Conservation (phyloP, 331 rosid genomes). For the Quercus phellos region DNA sequence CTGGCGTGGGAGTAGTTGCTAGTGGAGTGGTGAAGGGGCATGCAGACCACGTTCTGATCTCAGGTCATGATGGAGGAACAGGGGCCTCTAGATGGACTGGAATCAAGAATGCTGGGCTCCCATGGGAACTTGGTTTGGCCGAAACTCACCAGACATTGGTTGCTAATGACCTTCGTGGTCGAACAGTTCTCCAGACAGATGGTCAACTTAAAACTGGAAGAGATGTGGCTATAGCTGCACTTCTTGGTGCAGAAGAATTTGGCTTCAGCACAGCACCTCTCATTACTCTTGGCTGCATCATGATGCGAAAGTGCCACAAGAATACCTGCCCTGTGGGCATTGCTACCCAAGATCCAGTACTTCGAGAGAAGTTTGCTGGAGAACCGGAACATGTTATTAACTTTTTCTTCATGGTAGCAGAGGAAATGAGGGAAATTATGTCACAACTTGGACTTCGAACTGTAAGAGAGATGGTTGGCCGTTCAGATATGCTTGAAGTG, state of each 20-base stretch:
- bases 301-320: conserved; percentile 99
- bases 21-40: conserved; percentile 99
- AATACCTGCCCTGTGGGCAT: conserved; percentile 96
- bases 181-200: conserved; percentile 90
- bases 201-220: conserved; percentile 98
- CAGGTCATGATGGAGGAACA: conserved; percentile 99
- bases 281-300: conserved; percentile 92
- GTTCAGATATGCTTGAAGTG: conserved; percentile 85
- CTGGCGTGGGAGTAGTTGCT: conserved; percentile 93
- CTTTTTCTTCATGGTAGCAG: conserved; percentile 94
- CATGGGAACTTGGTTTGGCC: conserved; percentile 97
- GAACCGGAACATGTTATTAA: conserved; percentile 97
- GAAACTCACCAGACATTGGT: conserved; percentile 98
- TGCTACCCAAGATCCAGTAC: conserved; percentile 97
- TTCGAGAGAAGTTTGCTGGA: conserved; percentile 94
- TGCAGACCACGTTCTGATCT: conserved; percentile 89
- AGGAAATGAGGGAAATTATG: conserved; percentile 93
- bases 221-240: conserved; percentile 93
- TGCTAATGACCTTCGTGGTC: conserved; percentile 93
- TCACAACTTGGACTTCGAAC: conserved; percentile 78
- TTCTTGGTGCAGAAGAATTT: conserved; percentile 98
- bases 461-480: conserved; percentile 88
- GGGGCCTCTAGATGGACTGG: conserved; percentile 99
- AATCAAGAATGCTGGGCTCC: conserved; percentile 95
- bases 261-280: conserved; percentile 99